Percentiles rank a stretch among this genome's conserved stretches.
Evolutionary conservation across 1,284 basidiomycete genomes (phyloP).

Genomic region (Pterulicium gracile): DNA sequence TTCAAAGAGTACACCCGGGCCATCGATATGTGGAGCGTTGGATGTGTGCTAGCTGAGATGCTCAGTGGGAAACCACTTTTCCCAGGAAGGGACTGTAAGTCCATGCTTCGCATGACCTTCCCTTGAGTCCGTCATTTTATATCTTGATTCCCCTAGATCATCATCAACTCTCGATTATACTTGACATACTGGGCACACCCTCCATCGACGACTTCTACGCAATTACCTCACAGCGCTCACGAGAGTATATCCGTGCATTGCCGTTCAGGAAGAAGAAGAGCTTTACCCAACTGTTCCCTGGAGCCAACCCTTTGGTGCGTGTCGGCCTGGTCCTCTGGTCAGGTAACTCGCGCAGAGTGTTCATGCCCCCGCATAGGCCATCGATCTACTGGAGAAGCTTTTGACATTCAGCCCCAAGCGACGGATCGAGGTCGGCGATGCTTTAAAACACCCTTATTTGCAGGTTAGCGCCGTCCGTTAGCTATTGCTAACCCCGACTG

Average conservation of each 20-base stretch:
- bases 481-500: conserved; percentile 5
- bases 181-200: conserved; percentile 85
- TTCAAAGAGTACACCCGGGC: conserved; percentile 92
- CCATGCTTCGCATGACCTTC: conserved; percentile 6
- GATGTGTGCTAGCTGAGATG: conserved; percentile 93
- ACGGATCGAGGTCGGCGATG: conserved; percentile 85
- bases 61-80: conserved; percentile 84
- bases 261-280: conserved; percentile 85
- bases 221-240: conserved; percentile 76
- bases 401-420: conserved; percentile 89
- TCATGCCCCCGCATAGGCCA: conserved; percentile 31
- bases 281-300: conserved; percentile 67
- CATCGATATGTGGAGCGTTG: conserved; percentile 91
- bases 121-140: conserved; percentile 8
- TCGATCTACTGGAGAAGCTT: conserved; percentile 85
- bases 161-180: conserved; percentile 80
- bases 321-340: not conserved
- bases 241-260: conserved; percentile 89
- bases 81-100: conserved; percentile 73
- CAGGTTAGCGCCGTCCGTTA: conserved; percentile 34
- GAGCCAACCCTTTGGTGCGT: conserved; percentile 67
- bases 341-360: not conserved
- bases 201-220: conserved; percentile 89
- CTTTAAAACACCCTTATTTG: conserved; percentile 88
- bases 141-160: conserved; percentile 45